phyloP scores from a whole-genome alignment of 2,329 filamentous ascomycete genomes.

The Blastomyces parvus region DNA sequence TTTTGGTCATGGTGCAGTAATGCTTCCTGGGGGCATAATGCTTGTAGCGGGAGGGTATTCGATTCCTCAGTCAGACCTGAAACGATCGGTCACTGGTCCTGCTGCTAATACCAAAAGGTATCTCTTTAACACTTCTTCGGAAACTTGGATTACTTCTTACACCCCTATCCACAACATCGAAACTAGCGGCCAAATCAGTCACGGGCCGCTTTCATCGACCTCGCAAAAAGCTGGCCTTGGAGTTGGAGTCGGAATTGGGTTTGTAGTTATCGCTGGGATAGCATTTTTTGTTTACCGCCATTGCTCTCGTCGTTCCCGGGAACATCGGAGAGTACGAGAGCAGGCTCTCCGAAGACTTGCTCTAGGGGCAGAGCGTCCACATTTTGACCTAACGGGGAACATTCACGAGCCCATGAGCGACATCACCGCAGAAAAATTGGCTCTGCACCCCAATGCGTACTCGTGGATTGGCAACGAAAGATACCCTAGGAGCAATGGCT shows the following conservation, averaged over 20 bases:
- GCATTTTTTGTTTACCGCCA: slow-evolving; percentile 44
- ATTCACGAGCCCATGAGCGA: slow-evolving; percentile 17
- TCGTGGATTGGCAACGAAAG: slow-evolving; percentile 24
- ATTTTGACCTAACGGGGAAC: slow-evolving; percentile 35
- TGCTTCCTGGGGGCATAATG: slow-evolving; percentile 54
- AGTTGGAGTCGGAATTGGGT: slow-evolving; percentile 55
- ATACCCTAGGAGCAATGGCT: slow-evolving; percentile 18
- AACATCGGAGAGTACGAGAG: slow-evolving; percentile 39
- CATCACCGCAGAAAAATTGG: slow-evolving; percentile 6
- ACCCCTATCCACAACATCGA: slow-evolving; percentile 34
- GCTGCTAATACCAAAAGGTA: slow-evolving; percentile 39
- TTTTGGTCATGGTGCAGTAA: slow-evolving; percentile 52
- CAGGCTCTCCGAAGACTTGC: slow-evolving; percentile 47
- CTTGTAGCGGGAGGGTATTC: slow-evolving; percentile 52
- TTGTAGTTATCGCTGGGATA: slow-evolving; percentile 43
- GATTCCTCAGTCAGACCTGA: slow-evolving; percentile 36
- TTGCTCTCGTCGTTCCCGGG: slow-evolving; percentile 34
- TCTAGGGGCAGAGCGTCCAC: slow-evolving; percentile 41
- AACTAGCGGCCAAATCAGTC: slow-evolving; percentile 15
- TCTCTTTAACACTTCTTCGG: slow-evolving; percentile 54
- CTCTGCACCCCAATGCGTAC: slow-evolving; percentile 18
- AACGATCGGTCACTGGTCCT: slow-evolving; percentile 26
- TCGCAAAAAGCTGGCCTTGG: slow-evolving; percentile 50
- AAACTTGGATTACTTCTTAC: slow-evolving; percentile 50
- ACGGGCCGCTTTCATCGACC: slow-evolving; percentile 22